Evolutionary conservation across 352 stramenopile genomes (phyloP).

Genomic region (Phytophthora pisi): DNA sequence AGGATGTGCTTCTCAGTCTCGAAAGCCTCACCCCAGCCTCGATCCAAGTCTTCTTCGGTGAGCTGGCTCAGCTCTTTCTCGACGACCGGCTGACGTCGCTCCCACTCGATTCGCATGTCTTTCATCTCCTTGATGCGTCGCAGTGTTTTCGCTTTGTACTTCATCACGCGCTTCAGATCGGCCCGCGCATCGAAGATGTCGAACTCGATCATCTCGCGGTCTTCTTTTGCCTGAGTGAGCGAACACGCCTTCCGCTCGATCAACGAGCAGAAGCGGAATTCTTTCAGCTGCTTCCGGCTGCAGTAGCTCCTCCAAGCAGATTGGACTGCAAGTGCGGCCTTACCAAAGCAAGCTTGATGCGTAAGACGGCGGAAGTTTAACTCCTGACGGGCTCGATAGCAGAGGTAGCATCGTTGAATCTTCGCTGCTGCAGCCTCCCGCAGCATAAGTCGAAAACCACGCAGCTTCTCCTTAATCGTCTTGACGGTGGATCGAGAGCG

Average conservation of each 20-base stretch:
- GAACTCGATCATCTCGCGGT: slow-evolving; percentile 74
- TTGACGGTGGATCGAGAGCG: slow-evolving; percentile 49
- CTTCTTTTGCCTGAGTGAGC: slow-evolving; percentile 58
- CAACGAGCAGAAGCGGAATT: slow-evolving; percentile 71
- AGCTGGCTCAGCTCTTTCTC: slow-evolving; percentile 71
- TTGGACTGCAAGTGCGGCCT: slow-evolving; percentile 68
- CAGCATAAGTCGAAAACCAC: slow-evolving; percentile 49
- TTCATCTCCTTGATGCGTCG: slow-evolving; percentile 79
- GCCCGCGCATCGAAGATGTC: slow-evolving; percentile 64
- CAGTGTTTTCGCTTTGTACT: slow-evolving; percentile 77
- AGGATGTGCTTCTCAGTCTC: slow-evolving; percentile 78
- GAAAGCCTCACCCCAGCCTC: slow-evolving; percentile 82
- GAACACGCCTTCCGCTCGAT: slow-evolving; percentile 67
- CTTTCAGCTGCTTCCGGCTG: slow-evolving; percentile 57
- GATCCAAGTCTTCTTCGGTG: slow-evolving; percentile 73
- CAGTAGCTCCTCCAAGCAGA: slow-evolving; percentile 73
- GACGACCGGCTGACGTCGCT: slow-evolving; percentile 71
- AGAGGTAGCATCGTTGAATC: slow-evolving; percentile 71
- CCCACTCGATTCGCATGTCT: slow-evolving; percentile 81
- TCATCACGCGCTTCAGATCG: slow-evolving; percentile 73
- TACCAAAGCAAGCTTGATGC: slow-evolving; percentile 51
- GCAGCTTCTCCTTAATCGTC: slow-evolving; percentile 45
- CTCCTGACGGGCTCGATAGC: slow-evolving; percentile 52
- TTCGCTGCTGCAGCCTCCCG: slow-evolving; percentile 42
- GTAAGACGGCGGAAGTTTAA: slow-evolving; percentile 48